Conservation (phyloP, 495 filamentous ascomycete species). For the Podospora appendiculata region DNA sequence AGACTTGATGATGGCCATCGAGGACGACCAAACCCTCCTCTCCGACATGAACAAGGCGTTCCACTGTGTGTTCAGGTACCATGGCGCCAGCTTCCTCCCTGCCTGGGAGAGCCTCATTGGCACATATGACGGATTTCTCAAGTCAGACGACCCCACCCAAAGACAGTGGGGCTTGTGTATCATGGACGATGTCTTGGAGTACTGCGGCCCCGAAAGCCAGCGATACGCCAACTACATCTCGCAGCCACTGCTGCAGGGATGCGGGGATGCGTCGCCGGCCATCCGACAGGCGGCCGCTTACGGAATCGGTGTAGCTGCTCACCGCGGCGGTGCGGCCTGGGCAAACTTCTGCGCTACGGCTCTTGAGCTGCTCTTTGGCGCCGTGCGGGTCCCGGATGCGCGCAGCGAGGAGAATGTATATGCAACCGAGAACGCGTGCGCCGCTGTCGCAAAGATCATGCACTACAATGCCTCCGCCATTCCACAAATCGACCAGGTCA, state of each 20-base stretch:
- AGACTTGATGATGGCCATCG: slow-evolving; percentile 79
- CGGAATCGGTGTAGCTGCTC: slow-evolving; percentile 91
- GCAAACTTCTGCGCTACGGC: slow-evolving; percentile 72
- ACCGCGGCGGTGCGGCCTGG: slow-evolving; percentile 81
- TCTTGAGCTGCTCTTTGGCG: slow-evolving; percentile 74
- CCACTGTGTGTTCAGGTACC: slow-evolving; percentile 97
- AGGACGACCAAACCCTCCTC: slow-evolving; percentile 93
- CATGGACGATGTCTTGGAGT: slow-evolving; percentile 96
- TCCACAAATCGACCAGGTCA: slow-evolving; percentile 60
- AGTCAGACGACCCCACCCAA: slow-evolving; percentile 78
- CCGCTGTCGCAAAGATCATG: slow-evolving; percentile 92
- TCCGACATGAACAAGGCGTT: slow-evolving; percentile 99
- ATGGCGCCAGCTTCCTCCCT: slow-evolving; percentile 73
- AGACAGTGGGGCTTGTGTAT: slow-evolving; percentile 98
- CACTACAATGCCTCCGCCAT: slow-evolving; percentile 78
- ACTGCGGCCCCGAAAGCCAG: slow-evolving; percentile 80
- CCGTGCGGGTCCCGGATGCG: slow-evolving; percentile 68
- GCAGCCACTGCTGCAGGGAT: slow-evolving; percentile 73
- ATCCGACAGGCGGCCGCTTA: slow-evolving; percentile 97
- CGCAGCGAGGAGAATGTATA: slow-evolving; percentile 91
- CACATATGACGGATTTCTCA: slow-evolving; percentile 82
- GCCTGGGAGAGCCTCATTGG: slow-evolving; percentile 76
- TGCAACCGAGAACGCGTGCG: slow-evolving; percentile 93
- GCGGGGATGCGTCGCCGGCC: slow-evolving; percentile 75
- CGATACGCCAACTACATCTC: slow-evolving; percentile 77